Conservation (phyloP, 257 asterid genomes). For the Nyctanthes arbortristis region DNA sequence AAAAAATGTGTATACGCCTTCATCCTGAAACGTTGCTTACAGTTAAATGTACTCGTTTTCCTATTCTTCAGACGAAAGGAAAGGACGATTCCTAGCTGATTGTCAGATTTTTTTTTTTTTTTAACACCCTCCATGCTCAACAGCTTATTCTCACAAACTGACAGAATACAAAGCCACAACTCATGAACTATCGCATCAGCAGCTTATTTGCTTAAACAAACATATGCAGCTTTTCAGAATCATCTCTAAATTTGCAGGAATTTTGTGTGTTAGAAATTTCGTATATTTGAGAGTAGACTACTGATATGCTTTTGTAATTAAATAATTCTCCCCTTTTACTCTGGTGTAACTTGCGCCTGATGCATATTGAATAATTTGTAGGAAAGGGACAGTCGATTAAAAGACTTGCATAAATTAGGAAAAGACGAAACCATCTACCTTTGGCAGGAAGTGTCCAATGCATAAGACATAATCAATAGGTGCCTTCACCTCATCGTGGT, state of each 20-base stretch:
- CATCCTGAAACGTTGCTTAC: conserved; percentile 50
- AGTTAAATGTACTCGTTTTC: background rate
- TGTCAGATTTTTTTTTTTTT: background rate
- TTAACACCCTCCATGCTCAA: background rate
- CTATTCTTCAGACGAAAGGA: background rate
- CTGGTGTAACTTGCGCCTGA: background rate
- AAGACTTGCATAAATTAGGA: background rate
- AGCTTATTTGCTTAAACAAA: background rate
- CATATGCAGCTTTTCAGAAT: background rate
- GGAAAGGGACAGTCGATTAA: background rate
- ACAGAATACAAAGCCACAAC: background rate
- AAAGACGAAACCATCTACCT: conserved; percentile 45
- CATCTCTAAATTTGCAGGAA: too few species aligned
- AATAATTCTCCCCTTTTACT: background rate
- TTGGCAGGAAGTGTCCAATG: conserved; percentile 83
- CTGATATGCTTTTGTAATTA: background rate
- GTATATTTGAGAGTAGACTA: background rate
- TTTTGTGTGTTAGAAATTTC: too few species aligned
- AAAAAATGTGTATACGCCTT: conserved; percentile 76
- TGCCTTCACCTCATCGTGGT: conserved; percentile 56
- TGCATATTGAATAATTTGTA: background rate
- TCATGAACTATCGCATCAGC: background rate
- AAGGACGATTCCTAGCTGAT: background rate
- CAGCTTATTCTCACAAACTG: background rate
- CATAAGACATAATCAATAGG: conserved; percentile 90